Base-by-base conservation (phyloP, 2,329 filamentous ascomycete genomes). In the Metarhizium album region DNA sequence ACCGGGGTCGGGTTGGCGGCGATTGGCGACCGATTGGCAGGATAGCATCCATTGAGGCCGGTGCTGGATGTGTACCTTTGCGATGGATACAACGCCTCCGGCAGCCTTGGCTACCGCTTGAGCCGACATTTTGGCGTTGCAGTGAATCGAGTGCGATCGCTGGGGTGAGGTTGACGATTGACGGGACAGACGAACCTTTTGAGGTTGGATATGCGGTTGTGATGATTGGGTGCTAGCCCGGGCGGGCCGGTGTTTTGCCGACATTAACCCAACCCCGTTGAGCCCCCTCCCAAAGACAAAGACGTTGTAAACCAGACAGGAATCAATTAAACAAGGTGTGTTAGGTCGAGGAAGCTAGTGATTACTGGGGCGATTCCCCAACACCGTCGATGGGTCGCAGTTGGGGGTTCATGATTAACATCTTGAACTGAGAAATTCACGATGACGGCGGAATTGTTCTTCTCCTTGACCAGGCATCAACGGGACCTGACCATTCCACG, bases 31-130 rank as follows among this genome's bases (percentile, higher is more conserved):
- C 47, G 18, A 42, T 49, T 49, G 47, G 43, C 43, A 1, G 16
- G 27, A 22, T 4, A 8, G 18, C 18, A 18, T 33, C 24, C 14
- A 5, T 45, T 45, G 22, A 14, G 22, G 40, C 11, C 22, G 40
- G 11, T 9, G 14, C 14, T 40, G 22, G 22, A 24, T n/a, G 14
- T 7, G 59, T 72, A 85, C 83, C 73, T 82, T 78, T 59, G 72
- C 70, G 58, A 86, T 71, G 61, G 71, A 72, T 52, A 83, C 67
- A 52, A 77, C 72, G 59, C 74, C 72, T 56, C 74, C 74, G 52
- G 71, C 74, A 60, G 73, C 74, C 64, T 80, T 80, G 51, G 74
- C 73, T 62, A 70, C 75, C 63, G 71, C 77, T 70, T 82, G 80
- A 59, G 78, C 77, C 60, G 78, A 79, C 81, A 84, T 84, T 55